Conservation (phyloP, 805 yeast species). For the Yarrowia sp. region DNA sequence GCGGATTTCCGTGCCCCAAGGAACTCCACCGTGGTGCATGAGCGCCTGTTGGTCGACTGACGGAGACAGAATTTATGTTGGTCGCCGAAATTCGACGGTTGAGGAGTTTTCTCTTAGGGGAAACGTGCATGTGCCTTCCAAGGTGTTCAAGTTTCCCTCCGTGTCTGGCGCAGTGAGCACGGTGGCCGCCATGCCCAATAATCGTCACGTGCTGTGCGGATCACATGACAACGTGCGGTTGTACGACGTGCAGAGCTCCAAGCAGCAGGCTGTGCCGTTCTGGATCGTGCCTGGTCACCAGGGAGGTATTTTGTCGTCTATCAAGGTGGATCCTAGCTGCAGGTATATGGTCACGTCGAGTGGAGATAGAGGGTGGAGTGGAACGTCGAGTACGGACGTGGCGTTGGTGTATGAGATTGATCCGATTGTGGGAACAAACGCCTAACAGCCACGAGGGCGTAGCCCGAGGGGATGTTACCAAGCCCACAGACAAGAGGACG, state of each 20-base stretch:
- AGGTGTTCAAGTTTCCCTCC: slow-evolving; percentile 74
- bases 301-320: slow-evolving; percentile 83
- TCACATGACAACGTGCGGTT: slow-evolving; percentile 88
- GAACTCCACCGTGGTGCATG: slow-evolving; percentile 94
- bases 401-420: slow-evolving; percentile 78
- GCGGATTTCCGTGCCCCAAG: slow-evolving; percentile 61
- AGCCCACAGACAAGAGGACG: no score
- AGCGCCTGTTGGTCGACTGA: slow-evolving; percentile 81
- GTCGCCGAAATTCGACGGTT: slow-evolving; percentile 86
- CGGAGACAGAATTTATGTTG: slow-evolving; percentile 81
- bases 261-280: slow-evolving; percentile 65
- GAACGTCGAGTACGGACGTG: slow-evolving; percentile 71
- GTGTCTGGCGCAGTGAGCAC: slow-evolving; percentile 92
- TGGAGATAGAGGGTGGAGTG: slow-evolving; percentile 96
- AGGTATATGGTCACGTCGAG: slow-evolving; percentile 88
- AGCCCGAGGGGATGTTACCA: no score
- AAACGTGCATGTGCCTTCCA: slow-evolving; percentile 57
- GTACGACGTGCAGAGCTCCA: slow-evolving; percentile 68
- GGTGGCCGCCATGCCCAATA: slow-evolving; percentile 80
- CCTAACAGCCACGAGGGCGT: background rate
- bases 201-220: slow-evolving; percentile 80
- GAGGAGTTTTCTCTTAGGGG: slow-evolving; percentile 58
- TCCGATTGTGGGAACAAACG: slow-evolving; percentile 26
- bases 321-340: slow-evolving; percentile 85
- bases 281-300: slow-evolving; percentile 95